Conservation (phyloP, 2,329 filamentous ascomycete species). For the Endothia cerciana region DNA sequence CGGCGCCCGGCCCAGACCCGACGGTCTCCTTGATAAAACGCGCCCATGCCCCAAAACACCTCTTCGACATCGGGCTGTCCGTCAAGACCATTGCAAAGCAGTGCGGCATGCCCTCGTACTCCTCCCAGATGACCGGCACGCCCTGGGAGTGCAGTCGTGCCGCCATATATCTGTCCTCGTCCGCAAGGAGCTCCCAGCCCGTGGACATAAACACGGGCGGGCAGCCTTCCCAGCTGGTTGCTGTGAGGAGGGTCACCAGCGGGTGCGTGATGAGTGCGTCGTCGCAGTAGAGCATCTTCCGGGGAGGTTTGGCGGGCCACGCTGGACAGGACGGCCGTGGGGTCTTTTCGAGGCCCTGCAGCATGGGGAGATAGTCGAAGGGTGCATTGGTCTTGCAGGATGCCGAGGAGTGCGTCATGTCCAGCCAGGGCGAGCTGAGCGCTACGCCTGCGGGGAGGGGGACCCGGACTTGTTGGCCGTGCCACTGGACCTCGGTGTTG, state of each 20-base stretch:
- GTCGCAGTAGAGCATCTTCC: constrained; percentile 57
- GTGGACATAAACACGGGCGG: constrained; percentile 71
- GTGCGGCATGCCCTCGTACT: constrained; percentile 83
- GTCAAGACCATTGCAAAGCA: constrained; percentile 66
- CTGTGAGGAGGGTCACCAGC: constrained; percentile 66
- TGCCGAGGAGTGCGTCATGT: constrained; percentile 67
- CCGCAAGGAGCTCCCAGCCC: constrained; percentile 73
- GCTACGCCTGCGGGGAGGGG: constrained; percentile 70
- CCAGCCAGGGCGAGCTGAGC: constrained; percentile 70
- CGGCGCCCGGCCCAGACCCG: constrained; percentile 36
- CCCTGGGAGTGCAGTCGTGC: constrained; percentile 58
- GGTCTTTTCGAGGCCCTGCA: constrained; percentile 35
- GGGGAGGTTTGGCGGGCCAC: constrained; percentile 62
- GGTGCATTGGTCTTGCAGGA: constrained; percentile 54
- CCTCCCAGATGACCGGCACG: constrained; percentile 66
- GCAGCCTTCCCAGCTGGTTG: constrained; percentile 60
- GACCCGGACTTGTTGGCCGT: constrained; percentile 60
- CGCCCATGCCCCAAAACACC: constrained; percentile 60
- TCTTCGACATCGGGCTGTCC: constrained; percentile 46
- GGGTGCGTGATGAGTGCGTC: constrained; percentile 65
- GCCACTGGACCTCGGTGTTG: constrained; percentile 57
- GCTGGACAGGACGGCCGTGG: constrained; percentile 50
- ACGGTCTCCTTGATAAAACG: constrained; percentile 56
- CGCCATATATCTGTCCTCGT: constrained; percentile 68
- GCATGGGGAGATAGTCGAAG: constrained; percentile 68